Base-by-base conservation (phyloP, 2,329 filamentous ascomycete species). In the Beauveria asiatica region DNA sequence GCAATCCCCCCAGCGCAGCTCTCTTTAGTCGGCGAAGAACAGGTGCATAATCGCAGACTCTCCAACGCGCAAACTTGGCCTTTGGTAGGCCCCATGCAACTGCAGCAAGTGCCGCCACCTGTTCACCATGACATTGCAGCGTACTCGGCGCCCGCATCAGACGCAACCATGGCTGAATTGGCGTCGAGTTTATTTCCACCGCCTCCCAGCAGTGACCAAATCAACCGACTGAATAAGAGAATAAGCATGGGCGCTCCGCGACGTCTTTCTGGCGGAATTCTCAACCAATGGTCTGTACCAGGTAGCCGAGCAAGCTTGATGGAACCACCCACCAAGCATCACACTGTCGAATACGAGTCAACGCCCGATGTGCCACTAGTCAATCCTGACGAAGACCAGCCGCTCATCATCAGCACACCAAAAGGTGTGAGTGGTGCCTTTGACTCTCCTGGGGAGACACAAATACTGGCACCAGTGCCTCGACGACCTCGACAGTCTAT, bases 351-450 rank as follows among this genome's bases (percentile, higher is more conserved):
- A 17, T 33, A 25, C 25, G 25, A 51, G 25, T 42, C 33, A 21
- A 13, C 23, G 10, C 5, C 52, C 7, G 60, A 52, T 21, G 23
- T 44, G 3, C 53, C 54, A 17, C 48, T 58, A 5, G 62, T 64
- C 3, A 62, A 62, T 13, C 56, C 64, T 1, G 66, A 69, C 19
- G 66, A 79, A 27, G 81, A 84, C 42, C 78, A 79, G 57, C 82
- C 83, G 4, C 73, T 85, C 27, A 85, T 85, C 58, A 84, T 85
- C 68, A 85, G 82, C 69, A 85, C 83, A 3, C 82, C 82, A 1
- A 76, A 72, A 10, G 83, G 83, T 17, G 75, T 84, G 9, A 72
- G 76, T 0, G 82, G 82, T 3, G 80, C 78, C 1, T 82, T 78
- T 63, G 82, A 84, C 60, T 66, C 72, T 1, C 77, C 78, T 2